Base-by-base conservation (phyloP, 1,139 yeast species). In the Saccharomyces hybrid region DNA sequence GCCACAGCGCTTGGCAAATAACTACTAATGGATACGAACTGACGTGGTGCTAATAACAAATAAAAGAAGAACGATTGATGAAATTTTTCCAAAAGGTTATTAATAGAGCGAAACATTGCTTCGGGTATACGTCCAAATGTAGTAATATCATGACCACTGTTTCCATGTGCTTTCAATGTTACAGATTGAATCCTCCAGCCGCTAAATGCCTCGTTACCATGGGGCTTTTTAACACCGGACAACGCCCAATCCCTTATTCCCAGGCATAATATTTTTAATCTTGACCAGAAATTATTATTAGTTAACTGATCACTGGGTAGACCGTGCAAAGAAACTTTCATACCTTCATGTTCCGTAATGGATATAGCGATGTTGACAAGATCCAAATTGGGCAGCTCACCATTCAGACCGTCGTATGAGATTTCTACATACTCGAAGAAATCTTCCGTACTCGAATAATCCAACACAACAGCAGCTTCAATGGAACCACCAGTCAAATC, bases 11-110 rank as follows among this genome's bases (percentile, higher is more conserved):
- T 77, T 1, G 98, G 99, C 52, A 95, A 75, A 66, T 91, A 95
- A 20, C 96, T 89, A 2, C 96, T 98, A 61, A 95, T 91, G 3
- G 96, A 88, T 14, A 93, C 96, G 73, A 95, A 95, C 57, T 79
- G 72, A 56, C 78, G 75, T 11, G 98, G 95, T 0, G 91, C 81
- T 55, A 95, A 72, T 72, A 95, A 72, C 63, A 93, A 77, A 72
- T 91, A 95, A 67, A 91, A 95, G 76, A 95, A 95, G 68, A 90
- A 95, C 1, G 97, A 89, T 69, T 95, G 99, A 69, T 95, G 99
- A 70, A 93, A 93, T 68, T 91, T 95, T 69, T 95, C 99, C 55
- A 93, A 75, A 62, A 95, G 76, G 69, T 95, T 95, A 72, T 95
- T 95, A 47, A 95, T 88, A 0, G 96, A 85, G 59, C 99, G 79